phyloP scores from a whole-genome alignment of 441 rosid genomes.

The Manihot esculenta region DNA sequence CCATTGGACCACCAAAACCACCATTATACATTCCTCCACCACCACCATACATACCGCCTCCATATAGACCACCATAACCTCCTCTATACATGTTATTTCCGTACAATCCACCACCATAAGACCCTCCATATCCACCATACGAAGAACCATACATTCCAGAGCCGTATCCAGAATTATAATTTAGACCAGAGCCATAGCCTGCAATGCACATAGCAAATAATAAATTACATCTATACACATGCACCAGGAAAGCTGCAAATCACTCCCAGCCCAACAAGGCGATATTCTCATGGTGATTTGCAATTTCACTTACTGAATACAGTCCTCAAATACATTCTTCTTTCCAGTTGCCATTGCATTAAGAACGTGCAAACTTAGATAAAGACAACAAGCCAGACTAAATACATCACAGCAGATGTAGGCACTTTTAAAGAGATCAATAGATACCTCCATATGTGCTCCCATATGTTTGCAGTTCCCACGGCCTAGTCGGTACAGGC shows the following conservation, averaged over 20 bases:
- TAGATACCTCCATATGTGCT: constrained; percentile 53
- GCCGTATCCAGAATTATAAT: constrained; percentile 66
- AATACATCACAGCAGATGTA: too few relatives aligned
- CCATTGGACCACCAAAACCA: constrained; percentile 73
- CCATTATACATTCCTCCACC: constrained; percentile 67
- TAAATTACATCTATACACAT: constrained; percentile 1
- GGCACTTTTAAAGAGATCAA: not conserved
- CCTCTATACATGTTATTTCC: too few relatives aligned
- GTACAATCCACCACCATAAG: constrained; percentile 70
- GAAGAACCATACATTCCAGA: constrained; percentile 69
- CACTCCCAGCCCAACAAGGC: not conserved
- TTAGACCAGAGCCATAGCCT: constrained; percentile 64
- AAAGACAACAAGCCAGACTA: not conserved
- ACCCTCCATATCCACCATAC: constrained; percentile 61
- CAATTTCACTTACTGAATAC: not conserved
- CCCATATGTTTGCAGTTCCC: constrained; percentile 81
- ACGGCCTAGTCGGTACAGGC: constrained; percentile 84
- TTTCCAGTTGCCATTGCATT: not conserved
- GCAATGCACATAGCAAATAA: constrained; percentile 26
- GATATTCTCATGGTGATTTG: not conserved
- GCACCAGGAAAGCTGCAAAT: not conserved
- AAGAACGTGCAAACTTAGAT: not conserved
- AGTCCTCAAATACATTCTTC: not conserved
- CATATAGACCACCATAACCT: constrained; percentile 70
- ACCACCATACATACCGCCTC: constrained; percentile 60